Percentiles rank a stretch among this genome's conserved stretches.
phyloP scores from a whole-genome alignment of 1,284 basidiomycete species.

The Marasmius oreades region DNA sequence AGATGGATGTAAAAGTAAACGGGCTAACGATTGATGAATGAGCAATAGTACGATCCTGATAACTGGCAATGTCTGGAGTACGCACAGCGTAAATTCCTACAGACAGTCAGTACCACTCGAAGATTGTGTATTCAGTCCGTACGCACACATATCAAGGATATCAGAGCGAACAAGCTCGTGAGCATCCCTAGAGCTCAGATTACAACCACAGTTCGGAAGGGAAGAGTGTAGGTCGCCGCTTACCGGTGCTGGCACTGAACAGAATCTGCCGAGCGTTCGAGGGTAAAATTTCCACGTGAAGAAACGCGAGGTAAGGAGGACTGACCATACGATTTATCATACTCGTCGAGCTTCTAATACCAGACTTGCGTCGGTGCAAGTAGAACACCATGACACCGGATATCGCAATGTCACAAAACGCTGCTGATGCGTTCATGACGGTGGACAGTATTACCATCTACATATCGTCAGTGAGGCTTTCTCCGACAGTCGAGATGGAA shows the following conservation, averaged over 20 bases:
- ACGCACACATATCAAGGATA: constrained; percentile 10
- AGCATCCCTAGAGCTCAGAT: not conserved
- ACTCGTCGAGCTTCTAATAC: constrained; percentile 12
- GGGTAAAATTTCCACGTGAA: not conserved
- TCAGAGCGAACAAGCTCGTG: constrained; percentile 9
- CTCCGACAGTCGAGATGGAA: not conserved
- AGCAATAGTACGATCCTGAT: not conserved
- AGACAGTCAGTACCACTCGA: no score
- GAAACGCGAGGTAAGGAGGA: not conserved
- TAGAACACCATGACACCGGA: constrained; percentile 11
- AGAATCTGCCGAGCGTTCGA: constrained; percentile 9
- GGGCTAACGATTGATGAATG: not conserved
- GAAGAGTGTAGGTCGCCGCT: no score
- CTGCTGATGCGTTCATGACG: no score
- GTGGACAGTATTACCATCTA: not conserved
- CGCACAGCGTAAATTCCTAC: not conserved
- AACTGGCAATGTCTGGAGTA: not conserved
- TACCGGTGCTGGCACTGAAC: constrained; percentile 15
- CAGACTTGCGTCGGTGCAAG: constrained; percentile 13
- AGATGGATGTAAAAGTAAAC: not conserved
- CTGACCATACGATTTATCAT: constrained; percentile 14
- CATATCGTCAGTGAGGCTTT: not conserved
- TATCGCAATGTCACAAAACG: constrained; percentile 8
- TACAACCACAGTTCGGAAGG: no score
- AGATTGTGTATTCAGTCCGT: not conserved